Conservation (phyloP, 192 early-diverging fungal species). For the Chytriomyces sp. region DNA sequence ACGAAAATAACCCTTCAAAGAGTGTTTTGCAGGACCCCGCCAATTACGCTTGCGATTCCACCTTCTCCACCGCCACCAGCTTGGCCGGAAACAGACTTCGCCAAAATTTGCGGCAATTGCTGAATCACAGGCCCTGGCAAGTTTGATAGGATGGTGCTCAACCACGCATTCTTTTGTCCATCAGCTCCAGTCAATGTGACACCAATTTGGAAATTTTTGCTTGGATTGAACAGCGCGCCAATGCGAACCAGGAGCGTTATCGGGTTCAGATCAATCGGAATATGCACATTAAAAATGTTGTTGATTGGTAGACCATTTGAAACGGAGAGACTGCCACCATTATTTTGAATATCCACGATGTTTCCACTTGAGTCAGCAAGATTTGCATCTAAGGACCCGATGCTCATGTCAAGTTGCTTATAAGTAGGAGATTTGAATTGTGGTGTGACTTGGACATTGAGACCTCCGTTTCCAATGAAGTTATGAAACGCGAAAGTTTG, state of each 20-base stretch:
- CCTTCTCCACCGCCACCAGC: not conserved
- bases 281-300: not conserved
- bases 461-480: not conserved
- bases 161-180: not conserved
- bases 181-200: not conserved
- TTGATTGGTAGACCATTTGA: too few species aligned
- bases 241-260: not conserved
- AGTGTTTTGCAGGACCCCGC: too few species aligned
- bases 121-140: not conserved
- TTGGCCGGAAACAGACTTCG: not conserved
- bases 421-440: not conserved
- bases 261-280: not conserved
- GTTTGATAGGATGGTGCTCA: not conserved
- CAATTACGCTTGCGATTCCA: not conserved
- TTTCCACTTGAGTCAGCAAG: not conserved
- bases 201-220: not conserved
- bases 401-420: not conserved
- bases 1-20: too few species aligned
- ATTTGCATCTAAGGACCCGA: not conserved
- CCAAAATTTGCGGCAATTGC: not conserved
- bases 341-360: not conserved
- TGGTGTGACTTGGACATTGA: not conserved
- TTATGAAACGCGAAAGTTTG: not conserved
- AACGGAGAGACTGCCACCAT: not conserved
- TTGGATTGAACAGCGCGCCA: not conserved